A percentile compares a stretch with the other conserved stretches of the same genome.
Evolutionary conservation across 1,284 basidiomycete genomes (phyloP).

Genomic region (Omphalotus olearius): DNA sequence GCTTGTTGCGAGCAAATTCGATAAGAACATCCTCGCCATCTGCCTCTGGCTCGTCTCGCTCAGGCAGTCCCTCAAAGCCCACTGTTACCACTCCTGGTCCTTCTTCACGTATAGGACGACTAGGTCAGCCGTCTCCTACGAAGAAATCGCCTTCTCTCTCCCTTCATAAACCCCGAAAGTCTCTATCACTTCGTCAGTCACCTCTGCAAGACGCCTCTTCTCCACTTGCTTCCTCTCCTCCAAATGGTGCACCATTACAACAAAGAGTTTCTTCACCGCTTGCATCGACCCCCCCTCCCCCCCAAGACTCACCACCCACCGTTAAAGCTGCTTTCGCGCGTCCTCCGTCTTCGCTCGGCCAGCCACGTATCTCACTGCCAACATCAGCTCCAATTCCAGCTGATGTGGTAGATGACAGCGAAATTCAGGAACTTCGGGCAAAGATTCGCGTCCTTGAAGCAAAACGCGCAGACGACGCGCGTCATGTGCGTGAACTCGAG

Average conservation of each 20-base stretch:
- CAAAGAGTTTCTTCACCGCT: conserved; percentile 33
- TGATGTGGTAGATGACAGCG: conserved; percentile 43
- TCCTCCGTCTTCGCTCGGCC: conserved; percentile 15
- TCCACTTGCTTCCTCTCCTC: conserved; percentile 11
- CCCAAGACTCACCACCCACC: conserved; percentile 1
- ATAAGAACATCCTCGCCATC: conserved; percentile 29
- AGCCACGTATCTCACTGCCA: conserved; percentile 22
- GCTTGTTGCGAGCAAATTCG: conserved; percentile 33
- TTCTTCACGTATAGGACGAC: conserved; percentile 20
- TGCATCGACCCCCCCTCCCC: conserved; percentile 23
- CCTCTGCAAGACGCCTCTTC: conserved; percentile 25
- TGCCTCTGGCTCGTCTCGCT: conserved; percentile 25
- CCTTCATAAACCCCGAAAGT: conserved; percentile 31
- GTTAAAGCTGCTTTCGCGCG: neutral
- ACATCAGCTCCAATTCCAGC: conserved; percentile 10
- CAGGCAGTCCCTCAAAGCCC: conserved; percentile 44
- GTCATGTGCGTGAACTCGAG: conserved; percentile 83
- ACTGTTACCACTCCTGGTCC: conserved; percentile 21
- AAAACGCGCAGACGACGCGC: conserved; percentile 83
- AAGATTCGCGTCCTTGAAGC: conserved; percentile 85
- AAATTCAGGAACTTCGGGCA: conserved; percentile 78
- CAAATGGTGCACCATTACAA: conserved; percentile 19
- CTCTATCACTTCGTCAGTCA: conserved; percentile 29
- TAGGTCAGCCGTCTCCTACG: conserved; percentile 32
- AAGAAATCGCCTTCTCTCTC: conserved; percentile 30